Evolutionary conservation across 2,329 filamentous ascomycete species (phyloP).

Genomic region (Phaeophleospora eucalypticola): DNA sequence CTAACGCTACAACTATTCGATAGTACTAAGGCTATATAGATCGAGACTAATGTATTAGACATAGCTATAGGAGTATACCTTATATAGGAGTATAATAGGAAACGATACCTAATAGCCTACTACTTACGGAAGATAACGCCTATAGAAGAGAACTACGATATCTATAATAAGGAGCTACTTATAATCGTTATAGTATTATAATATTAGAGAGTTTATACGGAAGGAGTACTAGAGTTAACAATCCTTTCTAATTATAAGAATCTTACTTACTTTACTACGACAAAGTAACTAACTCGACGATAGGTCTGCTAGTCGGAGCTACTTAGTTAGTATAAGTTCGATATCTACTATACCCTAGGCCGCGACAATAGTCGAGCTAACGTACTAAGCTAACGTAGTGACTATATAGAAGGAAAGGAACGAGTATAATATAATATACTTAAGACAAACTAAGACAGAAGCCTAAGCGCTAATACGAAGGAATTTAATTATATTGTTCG

Average conservation of each 20-base stretch:
- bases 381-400: background rate
- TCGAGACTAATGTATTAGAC: slow-evolving; percentile 11
- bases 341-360: slow-evolving; percentile 1
- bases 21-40: background rate
- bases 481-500: slow-evolving; percentile 6
- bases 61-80: slow-evolving; percentile 10
- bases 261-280: background rate
- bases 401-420: slow-evolving; percentile 3
- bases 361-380: background rate
- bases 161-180: slow-evolving; percentile 1
- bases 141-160: slow-evolving; percentile 15
- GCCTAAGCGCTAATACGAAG: slow-evolving; percentile 1
- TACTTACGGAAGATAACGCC: slow-evolving; percentile 15
- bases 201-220: background rate
- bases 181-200: slow-evolving; percentile 1
- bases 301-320: slow-evolving; percentile 1
- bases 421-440: slow-evolving; percentile 1
- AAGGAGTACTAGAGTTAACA: background rate
- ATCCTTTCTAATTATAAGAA: background rate
- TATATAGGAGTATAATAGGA: slow-evolving; percentile 6
- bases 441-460: background rate
- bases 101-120: slow-evolving; percentile 14
- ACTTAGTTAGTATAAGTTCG: slow-evolving; percentile 4
- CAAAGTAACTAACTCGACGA: background rate
- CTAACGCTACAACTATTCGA: slow-evolving; percentile 10